These are phyloP conservation scores for Clonostachys rosea DNA, from an alignment of 2,329 filamentous ascomycete genomes.

Conservation along the genomic window DNA sequence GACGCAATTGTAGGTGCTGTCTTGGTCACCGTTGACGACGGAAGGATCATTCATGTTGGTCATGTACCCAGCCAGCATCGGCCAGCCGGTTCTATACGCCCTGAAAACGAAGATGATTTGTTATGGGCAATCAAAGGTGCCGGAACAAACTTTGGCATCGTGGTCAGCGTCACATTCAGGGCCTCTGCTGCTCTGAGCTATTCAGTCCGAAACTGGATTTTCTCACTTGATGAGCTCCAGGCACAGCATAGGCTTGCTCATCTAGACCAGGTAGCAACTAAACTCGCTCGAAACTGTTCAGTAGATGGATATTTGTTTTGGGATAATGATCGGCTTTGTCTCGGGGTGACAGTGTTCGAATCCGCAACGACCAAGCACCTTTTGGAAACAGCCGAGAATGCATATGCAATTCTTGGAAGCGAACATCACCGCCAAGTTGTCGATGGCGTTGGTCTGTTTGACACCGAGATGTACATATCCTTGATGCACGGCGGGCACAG, in stretches of 20 bases:
- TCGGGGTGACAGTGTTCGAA: constrained; percentile 48
- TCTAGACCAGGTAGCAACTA: constrained; percentile 32
- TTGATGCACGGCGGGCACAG: constrained; percentile 54
- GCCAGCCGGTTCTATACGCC: constrained; percentile 31
- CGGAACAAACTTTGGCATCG: constrained; percentile 55
- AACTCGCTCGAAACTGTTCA: constrained; percentile 36
- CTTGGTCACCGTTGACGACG: constrained; percentile 44
- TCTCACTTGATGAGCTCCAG: constrained; percentile 21
- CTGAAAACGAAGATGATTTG: constrained; percentile 42
- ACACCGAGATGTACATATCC: constrained; percentile 57
- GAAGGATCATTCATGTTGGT: constrained; percentile 44
- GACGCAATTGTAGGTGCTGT: constrained; percentile 58
- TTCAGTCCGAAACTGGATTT: constrained; percentile 29
- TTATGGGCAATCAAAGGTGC: constrained; percentile 56
- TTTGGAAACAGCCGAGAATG: constrained; percentile 1
- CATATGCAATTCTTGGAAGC: constrained; percentile 20
- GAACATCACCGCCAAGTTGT: constrained; percentile 25
- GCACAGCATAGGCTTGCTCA: constrained; percentile 25
- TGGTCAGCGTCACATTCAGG: constrained; percentile 47
- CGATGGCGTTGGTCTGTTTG: constrained; percentile 47
- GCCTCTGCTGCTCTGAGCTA: constrained; percentile 35
- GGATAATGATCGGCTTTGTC: constrained; percentile 33
- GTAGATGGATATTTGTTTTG: constrained; percentile 53
- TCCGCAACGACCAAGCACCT: constrained; percentile 14
- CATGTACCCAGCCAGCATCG: constrained; percentile 38